Evolutionary conservation across 1,139 yeast species (phyloP), one percentile per base, ranked within the genome.

Genomic region (Tardiomyces blankii): DNA sequence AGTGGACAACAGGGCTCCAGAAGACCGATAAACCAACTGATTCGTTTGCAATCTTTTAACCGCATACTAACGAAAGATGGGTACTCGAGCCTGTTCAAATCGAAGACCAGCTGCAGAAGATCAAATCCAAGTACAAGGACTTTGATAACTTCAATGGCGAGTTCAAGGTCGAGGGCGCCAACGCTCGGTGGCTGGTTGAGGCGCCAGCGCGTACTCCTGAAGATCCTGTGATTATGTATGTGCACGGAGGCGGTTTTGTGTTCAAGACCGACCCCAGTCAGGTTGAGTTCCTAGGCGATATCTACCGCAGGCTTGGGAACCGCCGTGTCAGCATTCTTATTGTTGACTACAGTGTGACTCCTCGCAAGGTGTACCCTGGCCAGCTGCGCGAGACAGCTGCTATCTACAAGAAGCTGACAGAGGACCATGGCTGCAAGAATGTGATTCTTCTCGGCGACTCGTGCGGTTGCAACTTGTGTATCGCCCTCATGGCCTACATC

Each of bases 381-480:
- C 57, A 54, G 43, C 41, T 49, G 12, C 13, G 52, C 19, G 54
- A 52, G 42, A 54, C 52, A 2, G 18, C 46, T 27, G 48, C 50
- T 1, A 44, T 46, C 18, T 51, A 51, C 41, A 14, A 42, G 27
- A 44, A 47, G 35, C 11, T 30, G 16, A 30, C 35, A 12, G 35
- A 30, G 5, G 35, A 5, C 16, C 11, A 27, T 12, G 65, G 61
- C 45, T 48, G 51, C 44, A 50, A 53, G 6, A 63, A 67, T 40
- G 61, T 73, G 43, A 61, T 62, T 21, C 50, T 72, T 4, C 48
- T 69, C 40, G 78, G 77, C 7, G 78, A 73, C 51, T 72, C 77
- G 2, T 73, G 74, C 27, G 78, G 78, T 13, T 73, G 64, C 2
- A 72, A 73, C 53, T 56, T 72, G 52, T 60, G 65, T 7, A 30